These are phyloP conservation scores for Rhizomucor pusillus DNA, from an alignment of 371 early-diverging fungal genomes.

Conservation along the genomic window DNA sequence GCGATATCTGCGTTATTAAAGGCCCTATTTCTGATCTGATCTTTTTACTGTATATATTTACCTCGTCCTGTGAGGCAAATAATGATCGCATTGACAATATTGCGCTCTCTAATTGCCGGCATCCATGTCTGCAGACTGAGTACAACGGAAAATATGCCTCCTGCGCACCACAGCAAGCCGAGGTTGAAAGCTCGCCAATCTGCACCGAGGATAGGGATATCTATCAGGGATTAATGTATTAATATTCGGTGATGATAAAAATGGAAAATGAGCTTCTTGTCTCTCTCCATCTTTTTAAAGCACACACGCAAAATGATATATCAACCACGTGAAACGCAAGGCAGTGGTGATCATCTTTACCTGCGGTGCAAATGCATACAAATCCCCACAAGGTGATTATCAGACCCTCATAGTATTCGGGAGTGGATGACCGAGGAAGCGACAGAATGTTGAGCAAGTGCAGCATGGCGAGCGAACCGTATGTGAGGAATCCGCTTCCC, in stretches of 20 bases:
- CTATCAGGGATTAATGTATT: slow-evolving; percentile 8
- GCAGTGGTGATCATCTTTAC: slow-evolving; percentile 5
- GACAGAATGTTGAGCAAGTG: slow-evolving; percentile 33
- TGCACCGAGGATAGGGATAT: slow-evolving; percentile 18
- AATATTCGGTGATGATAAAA: too few relatives aligned
- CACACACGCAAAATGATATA: background rate
- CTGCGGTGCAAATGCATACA: slow-evolving; percentile 11
- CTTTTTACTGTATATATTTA: slow-evolving; percentile 6
- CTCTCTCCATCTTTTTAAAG: background rate
- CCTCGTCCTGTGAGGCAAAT: slow-evolving; percentile 25
- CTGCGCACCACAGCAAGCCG: slow-evolving; percentile 26
- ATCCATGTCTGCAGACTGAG: slow-evolving; percentile 27
- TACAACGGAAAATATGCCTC: slow-evolving; percentile 22
- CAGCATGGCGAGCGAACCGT: slow-evolving; percentile 31
- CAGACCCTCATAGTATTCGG: slow-evolving; percentile 46
- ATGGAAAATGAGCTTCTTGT: too few relatives aligned
- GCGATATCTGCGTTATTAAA: background rate
- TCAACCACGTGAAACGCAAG: background rate
- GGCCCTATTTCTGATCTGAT: too few relatives aligned
- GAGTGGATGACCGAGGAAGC: slow-evolving; percentile 37
- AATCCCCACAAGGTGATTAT: slow-evolving; percentile 39
- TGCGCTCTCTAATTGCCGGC: slow-evolving; percentile 21
- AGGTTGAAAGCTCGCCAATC: slow-evolving; percentile 21
- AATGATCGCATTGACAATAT: slow-evolving; percentile 22
- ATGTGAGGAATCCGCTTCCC: slow-evolving; percentile 40